A percentile compares a stretch with the other conserved stretches of the same genome.
Evolutionary conservation across 495 filamentous ascomycete species (phyloP).

Genomic region (Immersiella caudata): DNA sequence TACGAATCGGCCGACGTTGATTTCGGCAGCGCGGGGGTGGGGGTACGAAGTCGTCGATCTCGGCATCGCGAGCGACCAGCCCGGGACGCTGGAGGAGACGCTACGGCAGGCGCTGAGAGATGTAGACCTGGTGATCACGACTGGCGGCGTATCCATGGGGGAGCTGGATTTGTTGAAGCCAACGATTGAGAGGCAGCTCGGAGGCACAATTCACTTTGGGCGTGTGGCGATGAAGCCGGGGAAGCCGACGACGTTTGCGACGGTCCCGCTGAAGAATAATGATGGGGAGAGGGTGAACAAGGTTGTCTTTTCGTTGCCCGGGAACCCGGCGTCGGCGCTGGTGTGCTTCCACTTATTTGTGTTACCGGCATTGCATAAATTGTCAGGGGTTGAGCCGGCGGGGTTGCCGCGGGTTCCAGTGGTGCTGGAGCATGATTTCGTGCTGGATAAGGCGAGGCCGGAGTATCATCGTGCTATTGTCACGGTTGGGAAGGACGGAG

Average conservation of each 20-base stretch:
- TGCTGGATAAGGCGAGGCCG: slow-evolving; percentile 69
- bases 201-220: slow-evolving; percentile 95
- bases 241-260: slow-evolving; percentile 96
- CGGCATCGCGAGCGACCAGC: slow-evolving; percentile 82
- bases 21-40: slow-evolving; percentile 73
- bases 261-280: slow-evolving; percentile 67
- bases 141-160: slow-evolving; percentile 96
- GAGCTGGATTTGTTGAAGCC: slow-evolving; percentile 97
- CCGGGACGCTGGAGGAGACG: slow-evolving; percentile 73
- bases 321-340: slow-evolving; percentile 90
- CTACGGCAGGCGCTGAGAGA: slow-evolving; percentile 72
- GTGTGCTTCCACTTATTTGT: slow-evolving; percentile 96
- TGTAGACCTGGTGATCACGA: slow-evolving; percentile 86
- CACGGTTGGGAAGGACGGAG: slow-evolving; percentile 59
- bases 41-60: slow-evolving; percentile 82
- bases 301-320: slow-evolving; percentile 87
- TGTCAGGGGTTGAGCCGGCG: slow-evolving; percentile 60
- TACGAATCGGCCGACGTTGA: slow-evolving; percentile 83
- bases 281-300: slow-evolving; percentile 61
- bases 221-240: slow-evolving; percentile 97
- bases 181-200: slow-evolving; percentile 86
- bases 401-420: slow-evolving; percentile 76
- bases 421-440: slow-evolving; percentile 68
- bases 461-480: slow-evolving; percentile 87
- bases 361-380: slow-evolving; percentile 78